Evolutionary conservation across 345 rosid species (phyloP), one percentile per base, ranked within the genome.

Genomic region (Boechera retrofracta): DNA sequence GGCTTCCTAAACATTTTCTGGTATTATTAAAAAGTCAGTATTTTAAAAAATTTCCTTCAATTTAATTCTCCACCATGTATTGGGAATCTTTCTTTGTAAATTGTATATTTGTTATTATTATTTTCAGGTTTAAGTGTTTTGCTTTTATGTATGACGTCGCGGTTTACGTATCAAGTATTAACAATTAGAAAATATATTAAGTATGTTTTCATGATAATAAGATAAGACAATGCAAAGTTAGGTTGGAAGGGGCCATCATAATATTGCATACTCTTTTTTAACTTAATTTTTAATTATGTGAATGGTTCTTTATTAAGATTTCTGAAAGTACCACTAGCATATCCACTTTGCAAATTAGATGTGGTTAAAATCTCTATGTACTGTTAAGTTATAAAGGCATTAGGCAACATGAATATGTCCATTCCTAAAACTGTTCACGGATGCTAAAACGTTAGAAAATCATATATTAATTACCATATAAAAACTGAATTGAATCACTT

Each of bases 111-210:
- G 7, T 13, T 16, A 7, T 5, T 76, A 7, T 62, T 42, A 18
- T 7, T 55, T 13, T 63, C 29, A 70, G 55, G 21, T 6, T 38
- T 76, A 24, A 52, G 76, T 29, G 51, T 64, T 49, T 60, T 77
- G 65, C 71, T 77, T 77, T 77, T 63, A 55, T 51, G 33, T 64
- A 32, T 77, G 80, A 77, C 71, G 80, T 71, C 76, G 66, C 10
- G 71, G 67, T 77, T 77, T 77, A 71, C 67, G 76, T 70, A 57
- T 77, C 64, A 76, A 61, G 49, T 55, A 45, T 71, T 44, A 69
- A 70, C 66, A 35, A 54, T 52, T 5, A 5, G 41, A 74, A 48
- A 1, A 48, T 28, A 36, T 45, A 61, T 49, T 51, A 18, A 54
- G 8, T 65, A 69, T 33, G 18, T 48, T 38, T 29, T 13, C 44